Conservation (phyloP, 768 basidiomycete species). For the Leccinum rimulosum region DNA sequence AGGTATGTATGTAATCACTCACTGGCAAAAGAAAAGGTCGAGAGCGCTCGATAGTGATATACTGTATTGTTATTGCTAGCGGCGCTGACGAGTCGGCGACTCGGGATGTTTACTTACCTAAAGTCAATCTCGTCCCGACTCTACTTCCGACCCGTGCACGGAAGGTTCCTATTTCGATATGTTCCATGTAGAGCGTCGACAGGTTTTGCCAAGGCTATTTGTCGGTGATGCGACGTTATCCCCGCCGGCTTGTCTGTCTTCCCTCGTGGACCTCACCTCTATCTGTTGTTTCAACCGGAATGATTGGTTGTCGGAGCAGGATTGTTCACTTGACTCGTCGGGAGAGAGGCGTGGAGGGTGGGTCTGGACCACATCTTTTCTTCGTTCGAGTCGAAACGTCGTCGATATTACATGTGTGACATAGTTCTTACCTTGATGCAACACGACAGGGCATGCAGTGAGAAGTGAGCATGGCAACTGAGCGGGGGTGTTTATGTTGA, state of each 20-base stretch:
- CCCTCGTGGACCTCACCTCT: neutral
- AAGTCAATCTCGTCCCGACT: neutral
- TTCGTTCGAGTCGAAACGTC: no score
- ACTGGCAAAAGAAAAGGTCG: neutral
- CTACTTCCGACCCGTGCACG: neutral
- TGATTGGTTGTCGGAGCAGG: no score
- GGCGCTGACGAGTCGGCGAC: neutral
- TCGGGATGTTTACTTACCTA: neutral
- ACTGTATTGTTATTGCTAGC: neutral
- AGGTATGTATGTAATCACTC: neutral
- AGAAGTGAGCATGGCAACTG: no score
- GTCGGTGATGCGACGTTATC: neutral
- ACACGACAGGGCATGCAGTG: no score
- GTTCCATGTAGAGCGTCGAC: no score
- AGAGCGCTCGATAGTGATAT: neutral
- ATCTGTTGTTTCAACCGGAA: neutral
- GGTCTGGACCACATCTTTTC: no score
- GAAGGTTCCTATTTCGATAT: neutral
- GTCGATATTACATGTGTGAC: no score
- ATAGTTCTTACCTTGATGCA: no score
- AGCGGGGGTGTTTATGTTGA: no score
- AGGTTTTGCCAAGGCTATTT: neutral
- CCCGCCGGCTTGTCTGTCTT: neutral
- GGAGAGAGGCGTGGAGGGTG: no score
- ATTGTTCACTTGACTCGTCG: no score